Evolutionary conservation across 805 yeast genomes (phyloP), one percentile per base, ranked within the genome.

Genomic region (Cyberlindnera bimundalis): DNA sequence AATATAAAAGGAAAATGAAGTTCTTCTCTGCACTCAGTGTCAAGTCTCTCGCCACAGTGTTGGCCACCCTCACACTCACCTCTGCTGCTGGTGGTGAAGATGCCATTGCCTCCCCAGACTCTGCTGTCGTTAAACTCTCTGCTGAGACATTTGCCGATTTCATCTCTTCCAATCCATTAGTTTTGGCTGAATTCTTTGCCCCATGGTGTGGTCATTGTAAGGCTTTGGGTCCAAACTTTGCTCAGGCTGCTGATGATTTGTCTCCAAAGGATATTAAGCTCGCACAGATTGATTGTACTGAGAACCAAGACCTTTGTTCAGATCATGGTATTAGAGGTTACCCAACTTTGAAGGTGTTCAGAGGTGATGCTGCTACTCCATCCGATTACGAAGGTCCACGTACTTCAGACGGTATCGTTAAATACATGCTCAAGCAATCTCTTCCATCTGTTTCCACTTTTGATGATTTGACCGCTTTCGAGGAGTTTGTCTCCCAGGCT

Each of bases 151-250:
- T 86, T 61, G 74, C 75, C 42, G 62, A 71, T 13, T 87, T 85
- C 64, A 65, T 91, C 49, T 65, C 68, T 35, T 78, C 73, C 41
- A 84, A 90, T 68, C 84, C 88, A 26, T 71, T 90, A 52, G 95
- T 87, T 17, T 67, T 87, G 47, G 84, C 91, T 16, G 95, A 87
- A 66, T 87, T 87, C 66, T 87, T 82, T 62, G 96, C 96, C 14
- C 95, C 97, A 61, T 91, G 98, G 97, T 90, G 97, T 73, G 96
- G 96, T 14, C 93, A 90, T 69, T 90, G 97, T 74, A 88, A 90
- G 71, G 76, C 75, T 36, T 68, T 87, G 50, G 96, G 88, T 11
- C 96, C 96, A 26, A 82, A 87, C 63, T 85, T 74, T 52, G 70
- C 79, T 39, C 64, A 75, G 53, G 96, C 96, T 38, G 87, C 91